phyloP scores from a whole-genome alignment of 306 rosid genomes.

The Pyrus bretschneideri region DNA sequence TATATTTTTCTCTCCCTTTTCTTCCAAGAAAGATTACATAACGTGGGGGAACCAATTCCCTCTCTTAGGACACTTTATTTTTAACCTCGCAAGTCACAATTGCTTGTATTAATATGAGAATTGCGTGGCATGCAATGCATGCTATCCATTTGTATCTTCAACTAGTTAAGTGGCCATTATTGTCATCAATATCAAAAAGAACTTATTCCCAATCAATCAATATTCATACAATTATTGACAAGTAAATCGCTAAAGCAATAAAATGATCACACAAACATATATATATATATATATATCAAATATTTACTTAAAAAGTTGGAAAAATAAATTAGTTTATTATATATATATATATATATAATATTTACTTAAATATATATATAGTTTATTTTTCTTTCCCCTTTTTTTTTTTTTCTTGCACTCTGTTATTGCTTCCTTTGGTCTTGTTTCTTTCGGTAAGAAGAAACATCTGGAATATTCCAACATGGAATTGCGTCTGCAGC shows the following conservation, averaged over 20 bases:
- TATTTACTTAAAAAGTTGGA: no score
- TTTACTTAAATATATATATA: no score
- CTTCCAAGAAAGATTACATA: slow-evolving; percentile 14
- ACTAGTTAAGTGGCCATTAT: slow-evolving; percentile 16
- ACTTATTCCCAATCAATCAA: slow-evolving; percentile 28
- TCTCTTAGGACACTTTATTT: slow-evolving; percentile 1
- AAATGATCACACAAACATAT: not conserved
- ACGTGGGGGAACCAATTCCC: slow-evolving; percentile 33
- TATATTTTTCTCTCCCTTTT: not conserved
- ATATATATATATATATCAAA: no score
- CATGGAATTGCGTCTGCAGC: not conserved
- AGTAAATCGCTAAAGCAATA: not conserved
- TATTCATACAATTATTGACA: not conserved
- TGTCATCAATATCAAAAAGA: slow-evolving; percentile 13
- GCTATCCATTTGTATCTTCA: slow-evolving; percentile 31
- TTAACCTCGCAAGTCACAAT: slow-evolving; percentile 24
- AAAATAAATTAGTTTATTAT: no score
- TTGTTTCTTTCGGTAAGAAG: slow-evolving; percentile 26
- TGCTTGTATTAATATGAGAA: slow-evolving; percentile 11
- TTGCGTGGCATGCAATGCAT: slow-evolving; percentile 18
- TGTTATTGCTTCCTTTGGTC: not conserved
- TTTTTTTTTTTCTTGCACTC: not conserved
- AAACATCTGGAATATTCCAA: slow-evolving; percentile 41
- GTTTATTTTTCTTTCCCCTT: not conserved
- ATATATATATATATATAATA: no score